phyloP scores from a whole-genome alignment of 148 eudicot genomes.

The Chenopodium formosanum region DNA sequence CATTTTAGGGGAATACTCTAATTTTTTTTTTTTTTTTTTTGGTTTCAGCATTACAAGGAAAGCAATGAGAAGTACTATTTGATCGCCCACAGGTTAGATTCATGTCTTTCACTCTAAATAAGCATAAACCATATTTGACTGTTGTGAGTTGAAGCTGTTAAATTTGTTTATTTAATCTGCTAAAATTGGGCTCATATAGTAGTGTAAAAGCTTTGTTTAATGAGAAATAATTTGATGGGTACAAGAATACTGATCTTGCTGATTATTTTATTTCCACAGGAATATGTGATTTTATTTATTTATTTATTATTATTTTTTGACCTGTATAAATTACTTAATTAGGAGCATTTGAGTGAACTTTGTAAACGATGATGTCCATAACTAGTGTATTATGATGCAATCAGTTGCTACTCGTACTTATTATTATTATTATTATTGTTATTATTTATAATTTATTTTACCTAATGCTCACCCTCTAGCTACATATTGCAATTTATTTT shows the following conservation, averaged over 20 bases:
- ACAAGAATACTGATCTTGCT: neutral
- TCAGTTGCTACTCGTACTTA: too few species aligned
- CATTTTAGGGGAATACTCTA: constrained; percentile 3
- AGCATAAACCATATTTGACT: neutral
- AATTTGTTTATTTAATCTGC: neutral
- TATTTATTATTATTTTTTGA: neutral
- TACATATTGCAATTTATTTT: constrained; percentile 21
- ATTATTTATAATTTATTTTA: neutral
- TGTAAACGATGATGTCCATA: too few species aligned
- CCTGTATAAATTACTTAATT: too few species aligned
- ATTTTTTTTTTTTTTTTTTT: neutral
- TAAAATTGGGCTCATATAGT: neutral
- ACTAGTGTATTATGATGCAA: neutral
- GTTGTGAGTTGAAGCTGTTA: neutral
- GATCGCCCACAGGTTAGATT: constrained; percentile 90
- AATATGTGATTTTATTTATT: neutral
- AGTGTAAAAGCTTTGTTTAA: neutral
- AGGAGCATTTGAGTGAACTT: too few species aligned
- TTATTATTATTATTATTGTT: too few species aligned
- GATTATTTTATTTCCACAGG: neutral
- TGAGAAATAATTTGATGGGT: neutral
- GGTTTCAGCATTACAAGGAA: constrained; percentile 88
- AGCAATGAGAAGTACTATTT: constrained; percentile 97
- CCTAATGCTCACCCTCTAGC: neutral
- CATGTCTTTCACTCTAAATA: neutral